Conservation (phyloP, 2,329 filamentous ascomycete species). For the Corynespora cassiicola region DNA sequence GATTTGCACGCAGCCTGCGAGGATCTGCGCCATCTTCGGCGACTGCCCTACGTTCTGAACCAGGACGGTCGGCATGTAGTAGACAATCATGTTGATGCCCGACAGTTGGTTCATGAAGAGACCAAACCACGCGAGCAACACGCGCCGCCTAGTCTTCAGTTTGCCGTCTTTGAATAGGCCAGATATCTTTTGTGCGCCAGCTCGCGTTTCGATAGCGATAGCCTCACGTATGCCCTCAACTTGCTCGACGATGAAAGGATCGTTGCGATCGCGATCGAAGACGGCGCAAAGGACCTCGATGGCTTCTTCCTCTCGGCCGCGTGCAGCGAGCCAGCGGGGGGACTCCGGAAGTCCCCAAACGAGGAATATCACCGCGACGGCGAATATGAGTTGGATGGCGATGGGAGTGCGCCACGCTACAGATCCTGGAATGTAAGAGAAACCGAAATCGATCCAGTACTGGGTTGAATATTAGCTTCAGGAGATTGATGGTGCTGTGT, state of each 20-base stretch:
- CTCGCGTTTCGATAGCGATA: constrained; percentile 44
- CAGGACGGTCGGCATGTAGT: constrained; percentile 40
- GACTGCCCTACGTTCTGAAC: constrained; percentile 40
- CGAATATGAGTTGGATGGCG: constrained; percentile 56
- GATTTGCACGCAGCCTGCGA: constrained; percentile 46
- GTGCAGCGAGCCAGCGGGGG: constrained; percentile 53
- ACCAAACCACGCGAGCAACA: constrained; percentile 56
- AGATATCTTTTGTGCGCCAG: constrained; percentile 46
- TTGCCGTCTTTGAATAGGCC: constrained; percentile 53
- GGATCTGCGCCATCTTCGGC: constrained; percentile 36
- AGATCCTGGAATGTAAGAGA: constrained; percentile 49
- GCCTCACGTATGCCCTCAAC: constrained; percentile 15
- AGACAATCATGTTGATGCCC: constrained; percentile 56
- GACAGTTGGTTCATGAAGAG: constrained; percentile 58
- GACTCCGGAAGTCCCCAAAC: constrained; percentile 54
- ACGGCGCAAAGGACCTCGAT: constrained; percentile 49
- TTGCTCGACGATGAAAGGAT: constrained; percentile 32
- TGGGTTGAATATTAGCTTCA: background rate
- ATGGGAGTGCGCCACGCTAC: constrained; percentile 56
- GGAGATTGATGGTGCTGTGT: constrained; percentile 44
- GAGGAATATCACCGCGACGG: constrained; percentile 45
- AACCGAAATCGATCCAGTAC: constrained; percentile 58
- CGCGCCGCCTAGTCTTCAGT: constrained; percentile 51
- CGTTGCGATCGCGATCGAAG: constrained; percentile 49
- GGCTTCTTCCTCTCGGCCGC: constrained; percentile 53